A percentile compares a stretch with the other conserved stretches of the same genome.
phyloP scores from a whole-genome alignment of 192 early-diverging fungal genomes.

The Entomortierella chlamydospora region DNA sequence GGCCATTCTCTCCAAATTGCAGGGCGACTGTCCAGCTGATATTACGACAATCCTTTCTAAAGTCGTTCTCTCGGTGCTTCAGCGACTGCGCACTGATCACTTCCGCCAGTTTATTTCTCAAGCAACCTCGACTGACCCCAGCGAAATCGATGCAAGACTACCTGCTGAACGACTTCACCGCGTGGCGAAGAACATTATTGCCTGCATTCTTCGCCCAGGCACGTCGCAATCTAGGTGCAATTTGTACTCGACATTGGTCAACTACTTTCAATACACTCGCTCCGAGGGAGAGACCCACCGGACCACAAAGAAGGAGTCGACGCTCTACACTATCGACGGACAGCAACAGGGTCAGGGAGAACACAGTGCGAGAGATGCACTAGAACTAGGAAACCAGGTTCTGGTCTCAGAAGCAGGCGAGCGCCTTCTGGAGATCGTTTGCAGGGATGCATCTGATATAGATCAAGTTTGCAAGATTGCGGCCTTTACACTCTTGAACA shows the following conservation, averaged over 20 bases:
- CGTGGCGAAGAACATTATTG: conserved; percentile 66
- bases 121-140: conserved; percentile 59
- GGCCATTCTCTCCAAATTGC: conserved; percentile 71
- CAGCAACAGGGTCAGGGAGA: background rate
- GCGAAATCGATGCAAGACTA: conserved; percentile 60
- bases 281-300: conserved; percentile 24
- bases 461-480: conserved; percentile 86
- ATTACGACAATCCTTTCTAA: conserved; percentile 67
- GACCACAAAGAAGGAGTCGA: conserved; percentile 3
- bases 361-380: conserved; percentile 18
- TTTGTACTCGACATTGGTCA: conserved; percentile 81
- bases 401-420: conserved; percentile 70
- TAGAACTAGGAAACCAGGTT: conserved; percentile 61
- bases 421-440: conserved; percentile 76
- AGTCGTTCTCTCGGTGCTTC: conserved; percentile 68
- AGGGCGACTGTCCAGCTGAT: conserved; percentile 49
- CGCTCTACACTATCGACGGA: conserved; percentile 1
- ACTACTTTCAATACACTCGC: conserved; percentile 74
- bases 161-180: conserved; percentile 66
- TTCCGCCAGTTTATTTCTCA: conserved; percentile 64
- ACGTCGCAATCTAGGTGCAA: conserved; percentile 77
- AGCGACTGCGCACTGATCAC: conserved; percentile 66
- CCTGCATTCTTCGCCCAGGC: conserved; percentile 68
- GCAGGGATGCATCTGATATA: conserved; percentile 87
- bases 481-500: conserved; percentile 82